phyloP scores from a whole-genome alignment of 441 rosid genomes.

The Arabidopsis lyrata region DNA sequence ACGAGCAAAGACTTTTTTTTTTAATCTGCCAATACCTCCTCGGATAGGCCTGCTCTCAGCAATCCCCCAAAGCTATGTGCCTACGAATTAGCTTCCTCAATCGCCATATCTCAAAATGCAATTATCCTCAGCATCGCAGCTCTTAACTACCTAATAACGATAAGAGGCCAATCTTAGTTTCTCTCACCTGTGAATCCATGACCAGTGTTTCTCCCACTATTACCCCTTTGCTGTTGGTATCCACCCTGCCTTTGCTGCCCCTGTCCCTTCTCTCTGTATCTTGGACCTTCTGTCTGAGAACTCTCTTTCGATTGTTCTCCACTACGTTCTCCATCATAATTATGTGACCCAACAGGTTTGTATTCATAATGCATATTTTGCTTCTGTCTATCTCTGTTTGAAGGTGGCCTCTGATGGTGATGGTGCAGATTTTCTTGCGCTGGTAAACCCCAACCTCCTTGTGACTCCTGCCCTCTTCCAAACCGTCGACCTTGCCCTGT shows the following conservation, averaged over 20 bases:
- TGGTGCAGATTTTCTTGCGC: slow-evolving; percentile 63
- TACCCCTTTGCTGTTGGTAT: slow-evolving; percentile 60
- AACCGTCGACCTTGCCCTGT: slow-evolving; percentile 63
- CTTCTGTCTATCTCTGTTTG: slow-evolving; percentile 69
- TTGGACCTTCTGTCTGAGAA: slow-evolving; percentile 58
- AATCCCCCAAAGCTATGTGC: slow-evolving; percentile 30
- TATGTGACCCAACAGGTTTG: slow-evolving; percentile 81
- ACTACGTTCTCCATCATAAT: slow-evolving; percentile 49
- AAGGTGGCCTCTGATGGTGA: slow-evolving; percentile 53
- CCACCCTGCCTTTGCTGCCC: slow-evolving; percentile 70
- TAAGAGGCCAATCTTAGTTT: slow-evolving; percentile 20
- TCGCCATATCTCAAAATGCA: slow-evolving; percentile 37
- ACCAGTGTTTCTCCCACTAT: slow-evolving; percentile 51
- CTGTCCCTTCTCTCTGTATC: slow-evolving; percentile 76
- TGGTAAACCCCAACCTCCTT: slow-evolving; percentile 73
- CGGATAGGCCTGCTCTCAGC: slow-evolving; percentile 14
- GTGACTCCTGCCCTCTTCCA: slow-evolving; percentile 68
- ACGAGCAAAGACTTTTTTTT: slow-evolving; percentile 18
- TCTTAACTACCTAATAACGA: slow-evolving; percentile 38
- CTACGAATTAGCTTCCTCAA: slow-evolving; percentile 35
- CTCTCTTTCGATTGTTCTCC: slow-evolving; percentile 63
- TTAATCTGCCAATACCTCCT: slow-evolving; percentile 39
- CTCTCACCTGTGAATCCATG: slow-evolving; percentile 51
- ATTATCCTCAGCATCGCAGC: slow-evolving; percentile 26
- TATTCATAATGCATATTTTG: slow-evolving; percentile 71